A percentile compares a stretch with the other conserved stretches of the same genome.
Conservation (phyloP, 2,329 filamentous ascomycete genomes). For the Fusarium camptoceras region DNA sequence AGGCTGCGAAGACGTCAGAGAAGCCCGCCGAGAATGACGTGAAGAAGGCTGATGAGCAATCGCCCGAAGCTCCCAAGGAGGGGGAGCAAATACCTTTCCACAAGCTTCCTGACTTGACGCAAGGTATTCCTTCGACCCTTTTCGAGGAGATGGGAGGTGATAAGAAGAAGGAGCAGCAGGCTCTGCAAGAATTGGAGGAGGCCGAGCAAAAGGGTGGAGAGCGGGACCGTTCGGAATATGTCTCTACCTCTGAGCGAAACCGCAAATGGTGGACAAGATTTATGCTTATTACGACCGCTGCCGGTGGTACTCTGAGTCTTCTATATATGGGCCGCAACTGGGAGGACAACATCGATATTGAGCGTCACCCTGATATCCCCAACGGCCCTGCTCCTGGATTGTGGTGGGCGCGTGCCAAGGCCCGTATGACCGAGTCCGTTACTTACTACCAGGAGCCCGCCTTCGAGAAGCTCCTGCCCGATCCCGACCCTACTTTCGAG, state of each 20-base stretch:
- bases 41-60: slow-evolving; percentile 40
- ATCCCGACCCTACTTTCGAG: slow-evolving; percentile 80
- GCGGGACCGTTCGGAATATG: slow-evolving; percentile 74
- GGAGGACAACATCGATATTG: slow-evolving; percentile 82
- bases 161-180: slow-evolving; percentile 51
- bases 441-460: slow-evolving; percentile 97
- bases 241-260: slow-evolving; percentile 89
- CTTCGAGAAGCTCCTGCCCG: slow-evolving; percentile 91
- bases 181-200: slow-evolving; percentile 54
- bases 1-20: slow-evolving; percentile 30
- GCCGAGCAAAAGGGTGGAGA: slow-evolving; percentile 48
- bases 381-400: slow-evolving; percentile 80
- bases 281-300: slow-evolving; percentile 72
- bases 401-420: slow-evolving; percentile 84
- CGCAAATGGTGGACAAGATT: slow-evolving; percentile 81
- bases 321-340: slow-evolving; percentile 89
- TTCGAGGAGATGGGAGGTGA: slow-evolving; percentile 74
- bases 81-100: slow-evolving; percentile 65
- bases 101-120: slow-evolving; percentile 89
- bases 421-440: slow-evolving; percentile 79
- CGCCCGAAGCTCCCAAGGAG: slow-evolving; percentile 49
- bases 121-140: slow-evolving; percentile 92
- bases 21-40: slow-evolving; percentile 36
- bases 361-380: slow-evolving; percentile 75
- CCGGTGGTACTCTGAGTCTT: slow-evolving; percentile 67